Base-by-base conservation (phyloP, 768 basidiomycete species). In the Lentinula boryana region DNA sequence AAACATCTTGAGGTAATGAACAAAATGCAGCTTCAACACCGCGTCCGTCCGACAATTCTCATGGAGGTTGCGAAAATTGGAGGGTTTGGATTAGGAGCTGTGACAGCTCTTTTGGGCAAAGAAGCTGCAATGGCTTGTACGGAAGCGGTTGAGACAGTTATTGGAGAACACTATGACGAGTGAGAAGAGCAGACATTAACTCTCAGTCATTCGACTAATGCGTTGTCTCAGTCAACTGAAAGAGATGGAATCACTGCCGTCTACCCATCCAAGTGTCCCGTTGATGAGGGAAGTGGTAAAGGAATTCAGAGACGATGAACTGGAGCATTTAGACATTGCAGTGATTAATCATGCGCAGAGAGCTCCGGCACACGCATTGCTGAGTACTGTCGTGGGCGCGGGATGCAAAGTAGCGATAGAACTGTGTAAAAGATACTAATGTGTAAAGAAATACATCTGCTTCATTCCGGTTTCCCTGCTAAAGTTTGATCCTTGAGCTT, bases 111-210 rank as follows among this genome's bases (percentile, higher is more conserved):
- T 21, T 80, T 96, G 83, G 91, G 95, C 40, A 89, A 86, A 68
- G 89, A 97, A 66, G 93, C 95, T 12, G 94, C 95, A 0, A 98
- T 98, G 95, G 95, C 95, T 5, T 98, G 95, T 68, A 98, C 95
- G 0, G 95, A 98, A 72, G 95, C 95, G 0, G 95, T 98, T 18
- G 95, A 98, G 72, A 97, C 95, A 0, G 93, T 93, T 60, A 98
- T 98, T 56, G 95, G 95, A 43, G 95, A 98, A 72, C 95, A 98
- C 73, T 98, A 98, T 68, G 93, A 98, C 71, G 94, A 97, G 95
- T 96, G 70, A 69, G 92, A 81, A 12, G n/a, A 31, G 58, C 49
- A 12, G 8, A n/a, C 21, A 8, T 23, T 7, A 5, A 15, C 7
- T 18, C 38, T 56, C 12, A 6, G 3, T 18, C 5, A 6, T 27